Conservation (phyloP, 2,329 filamentous ascomycete species). For the Aspergillus hortae region DNA sequence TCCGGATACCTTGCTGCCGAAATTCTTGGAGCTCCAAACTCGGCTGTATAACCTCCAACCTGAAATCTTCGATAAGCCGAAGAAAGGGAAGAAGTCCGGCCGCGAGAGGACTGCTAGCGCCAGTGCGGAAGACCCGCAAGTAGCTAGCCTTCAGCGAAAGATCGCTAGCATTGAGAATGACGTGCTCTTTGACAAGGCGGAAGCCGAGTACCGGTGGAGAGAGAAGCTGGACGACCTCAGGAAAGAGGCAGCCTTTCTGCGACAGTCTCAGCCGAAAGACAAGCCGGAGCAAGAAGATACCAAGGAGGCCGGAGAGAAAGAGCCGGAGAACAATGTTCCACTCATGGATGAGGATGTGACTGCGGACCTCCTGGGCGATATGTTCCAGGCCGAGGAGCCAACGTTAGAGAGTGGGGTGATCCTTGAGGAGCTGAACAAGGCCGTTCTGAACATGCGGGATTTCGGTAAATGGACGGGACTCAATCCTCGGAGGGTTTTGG, state of each 20-base stretch:
- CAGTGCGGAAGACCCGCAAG: slow-evolving; percentile 40
- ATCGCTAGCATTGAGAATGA: slow-evolving; percentile 74
- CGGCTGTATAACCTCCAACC: slow-evolving; percentile 63
- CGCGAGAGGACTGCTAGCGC: slow-evolving; percentile 16
- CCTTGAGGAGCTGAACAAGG: slow-evolving; percentile 19
- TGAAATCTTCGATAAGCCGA: slow-evolving; percentile 43
- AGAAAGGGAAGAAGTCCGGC: slow-evolving; percentile 41
- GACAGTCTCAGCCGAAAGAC: slow-evolving; percentile 21
- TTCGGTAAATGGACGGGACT: slow-evolving; percentile 82
- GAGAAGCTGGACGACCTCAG: slow-evolving; percentile 57
- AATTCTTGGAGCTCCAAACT: slow-evolving; percentile 72
- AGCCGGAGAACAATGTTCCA: slow-evolving; percentile 14
- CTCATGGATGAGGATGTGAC: slow-evolving; percentile 34
- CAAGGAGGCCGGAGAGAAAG: slow-evolving; percentile 5
- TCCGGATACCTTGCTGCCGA: slow-evolving; percentile 69
- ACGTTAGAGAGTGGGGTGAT: slow-evolving; percentile 43
- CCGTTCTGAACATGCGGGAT: slow-evolving; percentile 62
- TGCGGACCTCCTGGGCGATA: slow-evolving; percentile 52
- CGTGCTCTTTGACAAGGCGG: slow-evolving; percentile 66
- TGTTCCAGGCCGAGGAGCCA: slow-evolving; percentile 50
- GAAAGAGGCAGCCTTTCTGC: slow-evolving; percentile 50
- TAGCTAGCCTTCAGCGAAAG: slow-evolving; percentile 68
- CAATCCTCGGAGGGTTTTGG: slow-evolving; percentile 70
- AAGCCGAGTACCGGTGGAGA: slow-evolving; percentile 66
- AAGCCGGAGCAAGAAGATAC: background rate